phyloP scores from a whole-genome alignment of 2,329 filamentous ascomycete species.

The Colletotrichum sp. region DNA sequence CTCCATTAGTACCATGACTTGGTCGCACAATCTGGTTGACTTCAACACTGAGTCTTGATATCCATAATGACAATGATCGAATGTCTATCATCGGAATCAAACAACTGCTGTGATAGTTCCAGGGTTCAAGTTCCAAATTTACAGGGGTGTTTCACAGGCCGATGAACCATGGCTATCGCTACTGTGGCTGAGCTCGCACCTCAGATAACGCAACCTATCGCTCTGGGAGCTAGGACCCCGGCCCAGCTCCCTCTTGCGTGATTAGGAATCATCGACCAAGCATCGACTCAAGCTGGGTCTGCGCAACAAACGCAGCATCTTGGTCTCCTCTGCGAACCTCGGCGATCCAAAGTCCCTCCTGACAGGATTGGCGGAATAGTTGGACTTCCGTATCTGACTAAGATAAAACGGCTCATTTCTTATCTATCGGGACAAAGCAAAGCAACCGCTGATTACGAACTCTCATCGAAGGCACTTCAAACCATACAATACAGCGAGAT shows the following conservation, averaged over 20 bases:
- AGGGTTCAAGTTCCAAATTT: neutral
- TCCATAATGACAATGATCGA: neutral
- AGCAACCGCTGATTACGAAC: neutral
- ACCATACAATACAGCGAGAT: neutral
- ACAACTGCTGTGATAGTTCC: neutral
- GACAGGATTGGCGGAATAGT: neutral
- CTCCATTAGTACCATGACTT: neutral
- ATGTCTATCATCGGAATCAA: neutral
- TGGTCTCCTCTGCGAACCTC: neutral
- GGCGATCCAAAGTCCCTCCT: neutral
- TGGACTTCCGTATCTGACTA: neutral
- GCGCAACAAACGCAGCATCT: neutral
- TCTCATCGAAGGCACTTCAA: neutral
- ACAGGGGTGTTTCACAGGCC: neutral
- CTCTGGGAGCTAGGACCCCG: neutral
- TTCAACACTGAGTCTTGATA: neutral
- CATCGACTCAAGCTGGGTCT: neutral
- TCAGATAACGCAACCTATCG: neutral
- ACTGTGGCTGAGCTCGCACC: neutral
- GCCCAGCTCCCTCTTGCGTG: neutral
- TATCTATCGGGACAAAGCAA: neutral
- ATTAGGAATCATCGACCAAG: neutral
- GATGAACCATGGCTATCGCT: neutral
- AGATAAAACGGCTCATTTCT: neutral
- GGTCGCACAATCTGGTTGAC: neutral